Percentiles rank a stretch among this genome's conserved stretches.
Conservation (phyloP, 2,329 filamentous ascomycete species). For the Botrytis elliptica region DNA sequence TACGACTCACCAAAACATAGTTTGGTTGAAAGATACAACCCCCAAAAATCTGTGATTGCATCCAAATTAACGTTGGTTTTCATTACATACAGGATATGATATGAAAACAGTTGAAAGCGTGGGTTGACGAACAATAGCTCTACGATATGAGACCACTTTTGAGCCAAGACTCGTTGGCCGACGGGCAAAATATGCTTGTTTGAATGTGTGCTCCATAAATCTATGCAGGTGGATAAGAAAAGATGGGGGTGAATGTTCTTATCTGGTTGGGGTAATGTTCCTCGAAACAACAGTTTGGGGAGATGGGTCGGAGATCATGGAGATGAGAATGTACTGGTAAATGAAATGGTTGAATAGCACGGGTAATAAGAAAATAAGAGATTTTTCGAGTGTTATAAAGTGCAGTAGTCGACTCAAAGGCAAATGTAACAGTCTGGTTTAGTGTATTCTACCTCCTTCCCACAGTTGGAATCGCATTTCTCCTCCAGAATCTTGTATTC, state of each 20-base stretch:
- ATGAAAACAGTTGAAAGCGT: not conserved
- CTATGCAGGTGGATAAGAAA: slow-evolving; percentile 12
- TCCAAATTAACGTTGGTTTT: not conserved
- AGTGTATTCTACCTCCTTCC: not conserved
- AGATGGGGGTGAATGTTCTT: slow-evolving; percentile 2
- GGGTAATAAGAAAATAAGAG: not conserved
- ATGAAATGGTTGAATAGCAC: not conserved
- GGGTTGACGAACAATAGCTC: slow-evolving; percentile 1
- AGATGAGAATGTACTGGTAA: too few relatives aligned
- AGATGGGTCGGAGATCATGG: too few relatives aligned
- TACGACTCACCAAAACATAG: not conserved
- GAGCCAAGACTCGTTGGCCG: not conserved
- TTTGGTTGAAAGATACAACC: not conserved
- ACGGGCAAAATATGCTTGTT: slow-evolving; percentile 5
- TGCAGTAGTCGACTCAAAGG: not conserved
- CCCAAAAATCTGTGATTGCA: not conserved
- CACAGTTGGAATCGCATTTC: not conserved
- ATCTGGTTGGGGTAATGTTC: slow-evolving; percentile 30
- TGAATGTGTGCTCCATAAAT: not conserved
- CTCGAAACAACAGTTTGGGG: not conserved
- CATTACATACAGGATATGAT: slow-evolving; percentile 2
- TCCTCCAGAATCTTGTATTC: not conserved
- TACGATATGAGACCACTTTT: slow-evolving; percentile 5
- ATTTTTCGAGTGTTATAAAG: not conserved
- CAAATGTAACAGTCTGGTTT: not conserved